Conservation (phyloP, 306 rosid genomes). For the Quercus parvula region DNA sequence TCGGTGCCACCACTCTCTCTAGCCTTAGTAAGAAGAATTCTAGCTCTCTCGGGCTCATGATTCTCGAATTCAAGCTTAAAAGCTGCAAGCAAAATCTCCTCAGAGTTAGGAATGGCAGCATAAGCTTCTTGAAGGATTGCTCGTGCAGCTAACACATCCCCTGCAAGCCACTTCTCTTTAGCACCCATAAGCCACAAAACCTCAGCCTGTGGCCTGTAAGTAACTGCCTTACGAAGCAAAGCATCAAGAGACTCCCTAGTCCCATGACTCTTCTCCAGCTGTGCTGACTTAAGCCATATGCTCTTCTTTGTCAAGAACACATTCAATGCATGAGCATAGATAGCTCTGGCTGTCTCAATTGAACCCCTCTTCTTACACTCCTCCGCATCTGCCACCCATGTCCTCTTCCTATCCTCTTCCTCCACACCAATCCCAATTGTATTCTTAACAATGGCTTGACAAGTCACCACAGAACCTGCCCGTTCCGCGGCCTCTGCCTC, state of each 20-base stretch:
- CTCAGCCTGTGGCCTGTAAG: slow-evolving; percentile 90
- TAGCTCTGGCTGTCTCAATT: slow-evolving; percentile 87
- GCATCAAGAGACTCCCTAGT: slow-evolving; percentile 87
- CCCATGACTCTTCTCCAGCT: slow-evolving; percentile 91
- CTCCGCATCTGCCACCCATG: slow-evolving; percentile 96
- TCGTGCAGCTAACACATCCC: slow-evolving; percentile 81
- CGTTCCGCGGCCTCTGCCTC: slow-evolving; percentile 94
- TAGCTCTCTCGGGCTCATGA: slow-evolving; percentile 88
- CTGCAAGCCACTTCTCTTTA: slow-evolving; percentile 97
- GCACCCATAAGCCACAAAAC: slow-evolving; percentile 99
- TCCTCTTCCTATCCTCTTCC: slow-evolving; percentile 92
- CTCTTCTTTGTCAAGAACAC: slow-evolving; percentile 86
- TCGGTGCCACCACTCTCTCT: slow-evolving; percentile 86
- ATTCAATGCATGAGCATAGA: slow-evolving; percentile 78
- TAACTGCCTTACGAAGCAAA: slow-evolving; percentile 79
- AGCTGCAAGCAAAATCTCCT: slow-evolving; percentile 94
- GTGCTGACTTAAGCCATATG: slow-evolving; percentile 96
- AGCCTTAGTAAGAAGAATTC: slow-evolving; percentile 82
- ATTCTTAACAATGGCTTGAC: slow-evolving; percentile 66
- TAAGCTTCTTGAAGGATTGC: slow-evolving; percentile 92
- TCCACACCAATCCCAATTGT: slow-evolving; percentile 85
- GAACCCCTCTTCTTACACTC: slow-evolving; percentile 94
- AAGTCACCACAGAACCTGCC: slow-evolving; percentile 74
- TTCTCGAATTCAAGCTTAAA: slow-evolving; percentile 92
- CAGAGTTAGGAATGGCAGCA: slow-evolving; percentile 90